These are phyloP conservation scores for Fusarium austroafricanum DNA, from an alignment of 2,329 filamentous ascomycete species.

Conservation along the genomic window DNA sequence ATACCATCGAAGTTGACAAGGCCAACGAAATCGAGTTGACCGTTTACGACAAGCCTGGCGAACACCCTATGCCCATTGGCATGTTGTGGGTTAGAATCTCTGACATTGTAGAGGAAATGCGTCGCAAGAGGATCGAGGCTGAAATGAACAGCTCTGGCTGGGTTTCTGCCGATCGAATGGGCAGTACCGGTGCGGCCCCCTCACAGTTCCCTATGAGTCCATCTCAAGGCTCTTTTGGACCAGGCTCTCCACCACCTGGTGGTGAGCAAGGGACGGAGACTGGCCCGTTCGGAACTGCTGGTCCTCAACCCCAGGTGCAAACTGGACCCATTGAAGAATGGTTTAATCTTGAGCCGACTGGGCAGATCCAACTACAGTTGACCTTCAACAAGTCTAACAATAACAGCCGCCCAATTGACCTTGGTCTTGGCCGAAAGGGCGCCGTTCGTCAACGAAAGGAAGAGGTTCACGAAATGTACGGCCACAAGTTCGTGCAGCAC, in stretches of 20 bases:
- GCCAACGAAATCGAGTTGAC: conserved; percentile 98
- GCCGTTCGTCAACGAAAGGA: conserved; percentile 98
- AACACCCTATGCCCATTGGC: conserved; percentile 91
- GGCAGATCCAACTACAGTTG: conserved; percentile 89
- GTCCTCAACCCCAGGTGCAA: conserved; percentile 62
- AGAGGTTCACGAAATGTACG: conserved; percentile 97
- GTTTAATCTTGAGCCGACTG: conserved; percentile 96
- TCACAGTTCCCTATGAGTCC: conserved; percentile 69
- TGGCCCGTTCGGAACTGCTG: conserved; percentile 50
- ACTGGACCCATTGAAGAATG: conserved; percentile 84
- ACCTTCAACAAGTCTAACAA: conserved; percentile 93
- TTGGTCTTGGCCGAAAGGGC: conserved; percentile 92
- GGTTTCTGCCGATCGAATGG: conserved; percentile 98
- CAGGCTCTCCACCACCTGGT: conserved; percentile 57
- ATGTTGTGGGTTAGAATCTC: conserved; percentile 97
- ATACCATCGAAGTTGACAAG: conserved; percentile 95
- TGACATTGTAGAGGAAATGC: conserved; percentile 97
- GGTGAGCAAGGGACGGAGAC: conserved; percentile 48
- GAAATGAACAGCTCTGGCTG: conserved; percentile 95
- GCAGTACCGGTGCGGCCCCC: conserved; percentile 63
- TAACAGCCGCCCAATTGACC: conserved; percentile 83
- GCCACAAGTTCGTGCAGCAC: conserved; percentile 98
- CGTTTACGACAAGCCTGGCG: conserved; percentile 94
- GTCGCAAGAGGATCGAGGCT: conserved; percentile 95
- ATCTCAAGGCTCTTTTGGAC: conserved; percentile 57